Conservation (phyloP, 176 grass and related monocot species). For the Eragrostis nindensis region DNA sequence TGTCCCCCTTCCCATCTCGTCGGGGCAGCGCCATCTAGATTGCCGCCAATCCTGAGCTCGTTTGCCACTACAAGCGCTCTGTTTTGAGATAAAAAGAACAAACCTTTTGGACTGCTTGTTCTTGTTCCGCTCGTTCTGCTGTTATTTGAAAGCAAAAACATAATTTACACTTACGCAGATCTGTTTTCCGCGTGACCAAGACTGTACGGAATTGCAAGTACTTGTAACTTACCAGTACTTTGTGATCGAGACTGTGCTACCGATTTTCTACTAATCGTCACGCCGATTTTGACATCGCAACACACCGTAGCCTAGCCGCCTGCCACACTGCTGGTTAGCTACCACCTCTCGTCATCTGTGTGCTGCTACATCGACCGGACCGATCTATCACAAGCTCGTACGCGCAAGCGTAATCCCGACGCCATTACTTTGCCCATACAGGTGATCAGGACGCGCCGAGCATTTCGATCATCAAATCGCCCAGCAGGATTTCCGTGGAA, state of each 20-base stretch:
- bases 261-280: conserved; percentile 30
- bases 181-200: neutral
- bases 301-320: neutral
- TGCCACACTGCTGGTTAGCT: too few species aligned
- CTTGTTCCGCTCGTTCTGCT: too few species aligned
- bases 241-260: neutral
- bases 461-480: neutral
- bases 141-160: neutral
- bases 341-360: neutral
- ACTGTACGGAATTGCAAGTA: neutral
- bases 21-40: neutral
- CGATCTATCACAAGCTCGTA: neutral
- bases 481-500: neutral
- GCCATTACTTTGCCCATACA: conserved; percentile 17
- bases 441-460: neutral
- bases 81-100: neutral
- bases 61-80: neutral
- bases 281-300: conserved; percentile 29
- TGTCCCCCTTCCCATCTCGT: neutral
- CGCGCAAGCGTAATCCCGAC: conserved; percentile 7
- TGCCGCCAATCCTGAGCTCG: neutral
- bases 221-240: neutral
- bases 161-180: too few species aligned
- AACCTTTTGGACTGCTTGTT: neutral
- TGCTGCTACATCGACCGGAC: neutral